Evolutionary conservation across 306 rosid species (phyloP).

Genomic region (Prunus armeniaca): DNA sequence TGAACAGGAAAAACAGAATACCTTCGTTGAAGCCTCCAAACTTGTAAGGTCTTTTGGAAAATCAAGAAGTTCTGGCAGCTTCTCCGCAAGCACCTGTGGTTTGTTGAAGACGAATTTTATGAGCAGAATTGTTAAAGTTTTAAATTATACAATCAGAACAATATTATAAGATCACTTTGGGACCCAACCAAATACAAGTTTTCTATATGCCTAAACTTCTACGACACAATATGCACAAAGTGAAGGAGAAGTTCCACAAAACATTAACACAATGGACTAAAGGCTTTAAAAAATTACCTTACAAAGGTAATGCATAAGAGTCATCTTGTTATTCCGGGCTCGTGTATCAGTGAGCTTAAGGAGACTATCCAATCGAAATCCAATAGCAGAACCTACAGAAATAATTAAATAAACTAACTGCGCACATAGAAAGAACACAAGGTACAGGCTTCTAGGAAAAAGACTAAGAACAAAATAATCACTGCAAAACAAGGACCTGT

Average conservation of each 20-base stretch:
- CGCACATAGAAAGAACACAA: constrained; percentile 16
- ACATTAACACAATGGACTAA: neutral
- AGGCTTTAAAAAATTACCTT: constrained; percentile 56
- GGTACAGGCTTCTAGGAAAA: neutral
- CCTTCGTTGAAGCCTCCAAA: constrained; percentile 90
- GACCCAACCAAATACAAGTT: neutral
- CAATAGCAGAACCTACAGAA: constrained; percentile 88
- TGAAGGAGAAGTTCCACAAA: neutral
- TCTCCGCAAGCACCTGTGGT: constrained; percentile 80
- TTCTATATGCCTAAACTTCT: neutral
- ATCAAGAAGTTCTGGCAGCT: constrained; percentile 88
- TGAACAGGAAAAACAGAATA: constrained; percentile 19
- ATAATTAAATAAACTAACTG: constrained; percentile 15
- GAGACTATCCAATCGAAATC: constrained; percentile 96
- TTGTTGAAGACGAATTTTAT: constrained; percentile 13
- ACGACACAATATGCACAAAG: neutral
- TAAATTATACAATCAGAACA: neutral
- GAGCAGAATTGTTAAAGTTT: neutral
- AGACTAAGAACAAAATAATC: neutral
- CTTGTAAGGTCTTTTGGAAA: constrained; percentile 64
- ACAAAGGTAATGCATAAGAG: constrained; percentile 99
- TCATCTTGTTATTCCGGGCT: constrained; percentile 86
- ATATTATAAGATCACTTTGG: neutral
- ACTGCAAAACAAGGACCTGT: neutral
- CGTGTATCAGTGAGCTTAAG: constrained; percentile 94